phyloP scores from a whole-genome alignment of 2,329 filamentous ascomycete genomes.

The Ophiostoma montium region DNA sequence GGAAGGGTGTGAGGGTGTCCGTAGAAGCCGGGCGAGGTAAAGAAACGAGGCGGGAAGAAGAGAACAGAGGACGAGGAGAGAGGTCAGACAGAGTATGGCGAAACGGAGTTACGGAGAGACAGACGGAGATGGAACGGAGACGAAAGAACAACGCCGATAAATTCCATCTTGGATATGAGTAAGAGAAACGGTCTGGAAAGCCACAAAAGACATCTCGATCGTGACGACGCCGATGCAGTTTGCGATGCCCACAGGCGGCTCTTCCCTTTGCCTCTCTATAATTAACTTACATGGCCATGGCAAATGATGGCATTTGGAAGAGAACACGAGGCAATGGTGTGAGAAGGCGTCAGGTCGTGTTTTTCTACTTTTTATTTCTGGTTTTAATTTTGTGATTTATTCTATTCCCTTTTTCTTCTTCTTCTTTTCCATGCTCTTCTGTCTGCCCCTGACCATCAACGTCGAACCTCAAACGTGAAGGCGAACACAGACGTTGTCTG shows the following conservation, averaged over 20 bases:
- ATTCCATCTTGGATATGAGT: too few species aligned
- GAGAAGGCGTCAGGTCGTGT: neutral
- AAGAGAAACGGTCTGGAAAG: too few species aligned
- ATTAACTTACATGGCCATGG: neutral
- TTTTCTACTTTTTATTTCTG: conserved; percentile 1
- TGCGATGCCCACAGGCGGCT: neutral
- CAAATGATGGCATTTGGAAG: neutral
- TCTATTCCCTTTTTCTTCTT: neutral
- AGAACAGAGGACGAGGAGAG: neutral
- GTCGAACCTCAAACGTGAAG: too few species aligned
- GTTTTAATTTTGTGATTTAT: neutral
- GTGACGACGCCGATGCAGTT: neutral
- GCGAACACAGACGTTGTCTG: too few species aligned
- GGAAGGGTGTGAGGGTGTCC: neutral
- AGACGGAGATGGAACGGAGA: neutral
- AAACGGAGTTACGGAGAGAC: neutral
- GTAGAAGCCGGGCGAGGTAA: neutral
- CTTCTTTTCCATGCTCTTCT: neutral
- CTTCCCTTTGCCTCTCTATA: neutral
- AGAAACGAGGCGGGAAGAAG: neutral
- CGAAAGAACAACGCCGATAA: too few species aligned
- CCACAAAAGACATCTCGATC: too few species aligned
- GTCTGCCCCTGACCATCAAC: too few species aligned
- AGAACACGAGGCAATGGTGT: neutral
- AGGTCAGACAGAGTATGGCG: neutral